These are phyloP conservation scores for Penicillium angulare DNA, from an alignment of 495 filamentous ascomycete species.

Conservation along the genomic window DNA sequence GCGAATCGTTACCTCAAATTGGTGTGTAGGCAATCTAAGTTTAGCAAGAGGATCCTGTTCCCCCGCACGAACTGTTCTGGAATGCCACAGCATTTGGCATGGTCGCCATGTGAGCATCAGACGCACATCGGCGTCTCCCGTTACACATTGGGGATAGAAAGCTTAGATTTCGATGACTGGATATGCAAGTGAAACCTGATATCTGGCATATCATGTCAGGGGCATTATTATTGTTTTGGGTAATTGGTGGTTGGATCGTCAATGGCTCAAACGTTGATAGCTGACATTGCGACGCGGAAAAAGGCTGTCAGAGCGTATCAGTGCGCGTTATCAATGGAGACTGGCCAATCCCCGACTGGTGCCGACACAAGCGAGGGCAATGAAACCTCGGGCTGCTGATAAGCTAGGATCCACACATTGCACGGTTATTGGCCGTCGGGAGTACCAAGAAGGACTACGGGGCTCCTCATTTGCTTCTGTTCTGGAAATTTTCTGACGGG, in stretches of 20 bases:
- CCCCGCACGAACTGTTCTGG: neutral
- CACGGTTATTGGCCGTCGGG: neutral
- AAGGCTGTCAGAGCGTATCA: slow-evolving; percentile 13
- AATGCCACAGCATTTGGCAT: neutral
- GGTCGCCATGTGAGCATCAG: neutral
- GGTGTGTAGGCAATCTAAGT: too few species aligned
- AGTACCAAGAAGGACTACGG: neutral
- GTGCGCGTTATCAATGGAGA: slow-evolving; percentile 12
- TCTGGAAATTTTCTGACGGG: slow-evolving; percentile 13
- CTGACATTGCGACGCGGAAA: neutral
- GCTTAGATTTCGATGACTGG: neutral
- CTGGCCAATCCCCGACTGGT: neutral
- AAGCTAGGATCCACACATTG: slow-evolving; percentile 11
- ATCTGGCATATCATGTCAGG: neutral
- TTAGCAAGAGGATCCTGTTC: too few species aligned
- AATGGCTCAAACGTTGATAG: too few species aligned
- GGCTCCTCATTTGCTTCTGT: slow-evolving; percentile 29
- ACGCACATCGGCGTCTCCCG: slow-evolving; percentile 16
- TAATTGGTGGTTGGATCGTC: too few species aligned
- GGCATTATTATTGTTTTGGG: too few species aligned
- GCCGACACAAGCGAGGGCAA: slow-evolving; percentile 15
- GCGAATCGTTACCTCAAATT: too few species aligned
- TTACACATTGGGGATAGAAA: too few species aligned
- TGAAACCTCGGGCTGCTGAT: slow-evolving; percentile 18
- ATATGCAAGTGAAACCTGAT: neutral